Evolutionary conservation across 495 filamentous ascomycete genomes (phyloP), one percentile per base, ranked within the genome.

Genomic region (Trichoderma virens): DNA sequence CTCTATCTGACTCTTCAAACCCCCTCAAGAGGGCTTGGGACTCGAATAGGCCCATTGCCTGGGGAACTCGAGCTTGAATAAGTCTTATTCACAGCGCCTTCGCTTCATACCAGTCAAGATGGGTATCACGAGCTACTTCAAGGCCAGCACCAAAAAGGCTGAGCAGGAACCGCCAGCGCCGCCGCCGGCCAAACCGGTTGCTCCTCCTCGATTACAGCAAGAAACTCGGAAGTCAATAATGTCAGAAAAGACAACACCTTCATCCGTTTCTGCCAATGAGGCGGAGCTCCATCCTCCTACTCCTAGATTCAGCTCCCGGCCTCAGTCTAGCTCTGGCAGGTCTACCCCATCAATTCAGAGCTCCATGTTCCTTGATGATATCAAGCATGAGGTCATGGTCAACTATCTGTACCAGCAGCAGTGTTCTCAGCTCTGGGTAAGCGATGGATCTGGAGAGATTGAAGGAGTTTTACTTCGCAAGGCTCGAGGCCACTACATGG

Each of bases 341-440:
- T 78, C 78, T 41, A 69, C 74, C 41, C 71, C 74, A 59, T 85
- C 82, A 9, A 73, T 67, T 18, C 73, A 73, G 28, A 84, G 80
- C 67, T 87, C 86, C 20, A 76, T 82, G 59, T 83, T 87, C 62
- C 68, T 89, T 27, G 87, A 90, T 64, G 88, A 91, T 66, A 90
- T 92, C 71, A 91, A 89, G 70, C 88, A 90, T 71, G 88, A 91
- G 70, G 86, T 92, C 63, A 92, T 92, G 89, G 88, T 88, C 45
- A 91, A 89, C 70, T 91, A 88, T 67, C 78, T 92, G 28, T 89
- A 89, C 73, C 89, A 92, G 69, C 88, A 91, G 70, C 88, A 90
- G 73, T 88, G 85, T 62, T 79, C 82, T 16, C 79, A 84, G 63
- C 75, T 90, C 38, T 92, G 89, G 89, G 83, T 90, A 13, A 83